A percentile compares a stretch with the other conserved stretches of the same genome.
Conservation (phyloP, 345 rosid species). For the Anacardium occidentale region DNA sequence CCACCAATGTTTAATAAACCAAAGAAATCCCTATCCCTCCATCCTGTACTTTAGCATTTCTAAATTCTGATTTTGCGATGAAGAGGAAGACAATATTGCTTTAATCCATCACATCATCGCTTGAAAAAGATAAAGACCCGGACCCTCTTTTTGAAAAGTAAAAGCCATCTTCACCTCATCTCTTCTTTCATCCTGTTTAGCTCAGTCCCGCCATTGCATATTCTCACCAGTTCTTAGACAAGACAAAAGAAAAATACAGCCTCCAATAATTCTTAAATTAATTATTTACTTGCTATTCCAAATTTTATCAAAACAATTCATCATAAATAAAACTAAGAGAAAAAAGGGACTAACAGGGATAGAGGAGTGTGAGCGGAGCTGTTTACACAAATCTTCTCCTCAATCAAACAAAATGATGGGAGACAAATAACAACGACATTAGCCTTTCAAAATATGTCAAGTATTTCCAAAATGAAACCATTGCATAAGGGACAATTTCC, state of each 20-base stretch:
- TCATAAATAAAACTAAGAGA: background rate
- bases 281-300: background rate
- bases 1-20: background rate
- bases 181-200: background rate
- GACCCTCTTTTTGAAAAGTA: background rate
- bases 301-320: background rate
- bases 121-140: background rate
- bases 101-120: background rate
- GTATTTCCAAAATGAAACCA: slow-evolving; percentile 69
- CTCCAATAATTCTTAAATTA: background rate
- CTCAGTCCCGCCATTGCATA: background rate
- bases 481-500: slow-evolving; percentile 94
- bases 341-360: background rate
- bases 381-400: slow-evolving; percentile 15
- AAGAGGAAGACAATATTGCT: background rate
- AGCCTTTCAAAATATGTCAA: slow-evolving; percentile 62
- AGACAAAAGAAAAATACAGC: background rate
- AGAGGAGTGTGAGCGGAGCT: background rate
- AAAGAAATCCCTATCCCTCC: too few species aligned
- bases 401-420: slow-evolving; percentile 15
- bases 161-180: background rate
- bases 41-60: too few species aligned
- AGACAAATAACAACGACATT: slow-evolving; percentile 5
- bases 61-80: background rate
- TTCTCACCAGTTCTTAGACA: background rate